Percentiles rank a stretch among this genome's conserved stretches.
Conservation (phyloP, 768 basidiomycete species). For the Cystobasidium onofrii region DNA sequence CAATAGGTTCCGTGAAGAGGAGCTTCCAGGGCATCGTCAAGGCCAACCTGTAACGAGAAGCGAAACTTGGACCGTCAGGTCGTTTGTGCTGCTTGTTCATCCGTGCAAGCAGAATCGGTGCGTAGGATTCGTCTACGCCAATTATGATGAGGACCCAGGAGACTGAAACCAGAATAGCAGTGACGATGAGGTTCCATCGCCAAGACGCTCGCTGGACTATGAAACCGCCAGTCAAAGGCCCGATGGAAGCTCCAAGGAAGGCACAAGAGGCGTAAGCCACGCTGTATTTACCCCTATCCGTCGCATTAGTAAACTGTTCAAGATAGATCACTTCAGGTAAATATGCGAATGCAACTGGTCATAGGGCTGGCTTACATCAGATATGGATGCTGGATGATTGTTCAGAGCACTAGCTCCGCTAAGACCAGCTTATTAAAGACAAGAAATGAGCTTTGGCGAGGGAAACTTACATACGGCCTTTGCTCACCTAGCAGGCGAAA, state of each 20-base stretch:
- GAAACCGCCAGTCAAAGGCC: conserved; percentile 30
- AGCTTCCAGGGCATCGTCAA: conserved; percentile 32
- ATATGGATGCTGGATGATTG: conserved; percentile 47
- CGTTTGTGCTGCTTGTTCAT: not conserved
- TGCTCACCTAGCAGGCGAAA: conserved; percentile 45
- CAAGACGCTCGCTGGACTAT: conserved; percentile 29
- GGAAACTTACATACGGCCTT: not conserved
- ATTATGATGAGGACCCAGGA: conserved; percentile 29
- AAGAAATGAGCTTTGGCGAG: not conserved
- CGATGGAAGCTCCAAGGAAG: conserved; percentile 33
- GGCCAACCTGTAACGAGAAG: conserved; percentile 16
- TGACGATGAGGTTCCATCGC: conserved; percentile 35
- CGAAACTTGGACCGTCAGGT: not conserved
- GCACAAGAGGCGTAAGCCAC: conserved; percentile 28
- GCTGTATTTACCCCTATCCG: conserved; percentile 30
- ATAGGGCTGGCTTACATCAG: conserved; percentile 41
- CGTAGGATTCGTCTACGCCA: conserved; percentile 35
- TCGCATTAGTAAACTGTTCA: not conserved
- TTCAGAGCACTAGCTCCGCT: conserved; percentile 48
- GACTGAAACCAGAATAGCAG: conserved; percentile 31
- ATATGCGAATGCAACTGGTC: too few relatives aligned
- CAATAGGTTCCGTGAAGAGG: conserved; percentile 35
- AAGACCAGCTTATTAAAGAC: conserved; percentile 39
- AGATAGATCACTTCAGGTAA: too few relatives aligned
- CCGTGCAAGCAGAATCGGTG: conserved; percentile 29